Evolutionary conservation across 176 grass and related monocot species (phyloP).

Genomic region (Saccharum officinarum): DNA sequence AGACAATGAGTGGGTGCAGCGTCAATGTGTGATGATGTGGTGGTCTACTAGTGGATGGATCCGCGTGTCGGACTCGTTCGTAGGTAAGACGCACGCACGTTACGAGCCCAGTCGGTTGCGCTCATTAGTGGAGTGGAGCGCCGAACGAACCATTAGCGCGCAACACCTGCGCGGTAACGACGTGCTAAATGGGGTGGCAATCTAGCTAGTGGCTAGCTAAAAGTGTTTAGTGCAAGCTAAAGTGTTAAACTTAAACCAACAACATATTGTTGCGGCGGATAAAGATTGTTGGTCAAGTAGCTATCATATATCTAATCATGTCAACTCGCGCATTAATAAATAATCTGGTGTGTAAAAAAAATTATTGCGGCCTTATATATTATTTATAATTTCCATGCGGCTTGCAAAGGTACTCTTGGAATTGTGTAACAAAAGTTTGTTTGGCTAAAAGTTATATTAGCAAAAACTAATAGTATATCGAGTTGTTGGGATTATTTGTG

Average conservation of each 20-base stretch:
- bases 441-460: background rate
- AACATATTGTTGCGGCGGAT: background rate
- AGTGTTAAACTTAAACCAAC: background rate
- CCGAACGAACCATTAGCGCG: background rate
- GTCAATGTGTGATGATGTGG: background rate
- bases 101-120: too few relatives aligned
- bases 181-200: background rate
- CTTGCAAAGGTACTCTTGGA: background rate
- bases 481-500: background rate
- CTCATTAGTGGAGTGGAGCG: conserved; percentile 13
- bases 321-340: background rate
- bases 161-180: background rate
- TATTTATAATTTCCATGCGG: background rate
- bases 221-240: conserved; percentile 8
- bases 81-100: background rate
- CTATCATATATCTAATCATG: background rate
- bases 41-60: background rate
- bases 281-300: background rate
- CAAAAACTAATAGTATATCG: background rate
- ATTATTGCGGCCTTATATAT: background rate
- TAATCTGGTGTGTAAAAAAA: background rate
- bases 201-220: background rate
- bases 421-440: background rate
- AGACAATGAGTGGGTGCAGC: background rate
- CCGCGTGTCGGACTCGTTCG: background rate